Conservation (phyloP, 106 monocot species). For the Acorus gramineus region DNA sequence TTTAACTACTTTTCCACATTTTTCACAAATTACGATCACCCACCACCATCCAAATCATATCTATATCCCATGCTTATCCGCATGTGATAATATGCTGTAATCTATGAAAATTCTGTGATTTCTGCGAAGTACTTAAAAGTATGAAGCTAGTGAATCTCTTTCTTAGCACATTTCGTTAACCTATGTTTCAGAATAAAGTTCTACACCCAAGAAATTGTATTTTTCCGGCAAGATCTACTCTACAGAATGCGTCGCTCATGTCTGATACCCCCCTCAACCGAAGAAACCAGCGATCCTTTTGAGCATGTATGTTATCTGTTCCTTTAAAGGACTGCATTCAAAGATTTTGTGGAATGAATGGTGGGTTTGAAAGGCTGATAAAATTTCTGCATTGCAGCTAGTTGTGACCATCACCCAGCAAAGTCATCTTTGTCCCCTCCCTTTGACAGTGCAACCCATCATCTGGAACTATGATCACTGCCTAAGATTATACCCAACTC, state of each 20-base stretch:
- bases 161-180: too few species aligned
- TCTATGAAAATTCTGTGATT: too few species aligned
- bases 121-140: too few species aligned
- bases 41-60: too few species aligned
- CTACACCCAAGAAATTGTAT: conserved; percentile 92
- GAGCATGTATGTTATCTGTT: conserved; percentile 51
- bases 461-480: conserved; percentile 99
- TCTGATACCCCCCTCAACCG: conserved; percentile 72
- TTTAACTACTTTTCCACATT: too few species aligned
- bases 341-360: too few species aligned
- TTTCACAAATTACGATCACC: too few species aligned
- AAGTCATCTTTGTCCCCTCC: conserved; percentile 96
- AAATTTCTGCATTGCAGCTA: conserved; percentile 44
- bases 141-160: too few species aligned
- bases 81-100: too few species aligned
- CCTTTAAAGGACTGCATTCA: background rate
- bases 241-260: conserved; percentile 80
- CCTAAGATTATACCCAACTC: conserved; percentile 83
- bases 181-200: conserved; percentile 53
- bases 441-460: conserved; percentile 85
- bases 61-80: too few species aligned
- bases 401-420: conserved; percentile 98
- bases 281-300: conserved; percentile 83
- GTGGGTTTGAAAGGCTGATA: background rate
- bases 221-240: conserved; percentile 86